phyloP scores from a whole-genome alignment of 805 yeast genomes.

The Lipomyces mesembrius region DNA sequence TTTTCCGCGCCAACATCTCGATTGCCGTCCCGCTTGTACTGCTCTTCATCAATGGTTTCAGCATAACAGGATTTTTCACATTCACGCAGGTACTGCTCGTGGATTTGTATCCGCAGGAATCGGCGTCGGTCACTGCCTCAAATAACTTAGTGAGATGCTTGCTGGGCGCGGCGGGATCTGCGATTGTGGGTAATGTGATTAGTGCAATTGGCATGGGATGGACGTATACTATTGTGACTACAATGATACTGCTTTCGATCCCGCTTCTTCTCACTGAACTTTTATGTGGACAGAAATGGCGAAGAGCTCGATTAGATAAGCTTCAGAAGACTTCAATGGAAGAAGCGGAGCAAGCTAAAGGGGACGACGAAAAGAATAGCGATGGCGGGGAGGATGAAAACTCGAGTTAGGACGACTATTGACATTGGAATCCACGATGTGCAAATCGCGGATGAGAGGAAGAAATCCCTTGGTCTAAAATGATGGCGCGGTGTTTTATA shows the following conservation, averaged over 20 bases:
- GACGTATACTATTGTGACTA: constrained; percentile 71
- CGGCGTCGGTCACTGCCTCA: constrained; percentile 77
- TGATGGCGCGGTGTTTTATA: not conserved
- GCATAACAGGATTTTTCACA: constrained; percentile 54
- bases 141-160: constrained; percentile 74
- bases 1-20: constrained; percentile 56
- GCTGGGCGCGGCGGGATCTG: constrained; percentile 70
- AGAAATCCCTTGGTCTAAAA: not conserved
- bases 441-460: not conserved
- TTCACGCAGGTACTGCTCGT: constrained; percentile 69
- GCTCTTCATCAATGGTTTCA: constrained; percentile 60
- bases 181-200: constrained; percentile 69
- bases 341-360: not conserved
- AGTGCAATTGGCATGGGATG: constrained; percentile 70
- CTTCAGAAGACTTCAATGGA: constrained; percentile 1
- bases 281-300: constrained; percentile 29
- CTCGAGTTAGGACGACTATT: not conserved
- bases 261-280: constrained; percentile 23
- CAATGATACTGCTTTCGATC: constrained; percentile 21
- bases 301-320: constrained; percentile 22
- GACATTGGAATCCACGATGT: not conserved
- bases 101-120: constrained; percentile 69
- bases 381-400: not conserved
- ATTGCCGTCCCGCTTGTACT: constrained; percentile 57
- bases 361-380: not conserved